These are phyloP conservation scores for Whalleya microplaca DNA, from an alignment of 2,329 filamentous ascomycete species.

Conservation along the genomic window DNA sequence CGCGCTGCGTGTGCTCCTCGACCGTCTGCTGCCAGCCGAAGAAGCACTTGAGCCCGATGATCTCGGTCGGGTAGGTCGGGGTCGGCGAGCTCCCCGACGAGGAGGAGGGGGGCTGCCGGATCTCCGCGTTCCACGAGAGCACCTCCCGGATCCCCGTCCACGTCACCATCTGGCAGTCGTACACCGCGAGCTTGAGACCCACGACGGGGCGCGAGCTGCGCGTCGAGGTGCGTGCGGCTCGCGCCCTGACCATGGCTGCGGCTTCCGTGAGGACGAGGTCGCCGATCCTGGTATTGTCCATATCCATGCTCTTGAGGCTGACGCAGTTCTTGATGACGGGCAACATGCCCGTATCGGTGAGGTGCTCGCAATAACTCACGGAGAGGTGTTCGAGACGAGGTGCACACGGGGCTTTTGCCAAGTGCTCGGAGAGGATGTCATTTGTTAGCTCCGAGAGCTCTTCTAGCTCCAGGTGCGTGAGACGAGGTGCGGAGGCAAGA, in stretches of 20 bases:
- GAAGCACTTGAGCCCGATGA: constrained; percentile 89
- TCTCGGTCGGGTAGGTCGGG: constrained; percentile 70
- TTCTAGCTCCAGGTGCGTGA: constrained; percentile 89
- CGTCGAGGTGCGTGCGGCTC: constrained; percentile 52
- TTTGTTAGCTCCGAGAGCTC: constrained; percentile 82
- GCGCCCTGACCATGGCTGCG: constrained; percentile 74
- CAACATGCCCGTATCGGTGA: constrained; percentile 84
- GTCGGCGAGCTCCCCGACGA: constrained; percentile 47
- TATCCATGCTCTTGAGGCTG: constrained; percentile 71
- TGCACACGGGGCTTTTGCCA: constrained; percentile 78
- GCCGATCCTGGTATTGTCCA: constrained; percentile 93
- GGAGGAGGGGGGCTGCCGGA: too few species aligned
- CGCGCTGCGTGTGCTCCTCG: constrained; percentile 87
- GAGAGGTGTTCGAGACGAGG: constrained; percentile 76
- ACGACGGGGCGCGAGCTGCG: constrained; percentile 51
- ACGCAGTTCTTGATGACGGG: constrained; percentile 78
- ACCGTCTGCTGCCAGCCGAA: constrained; percentile 95
- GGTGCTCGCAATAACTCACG: constrained; percentile 84
- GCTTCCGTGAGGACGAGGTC: constrained; percentile 86
- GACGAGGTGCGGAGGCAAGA: constrained; percentile 72
- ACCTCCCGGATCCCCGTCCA: constrained; percentile 92
- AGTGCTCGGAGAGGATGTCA: constrained; percentile 67
- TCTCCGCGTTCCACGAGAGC: constrained; percentile 80
- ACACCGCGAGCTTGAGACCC: constrained; percentile 78
- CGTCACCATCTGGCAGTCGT: constrained; percentile 89